Evolutionary conservation across 1,284 basidiomycete species (phyloP), one percentile per base, ranked within the genome.

Genomic region (Schizophyllum amplum): DNA sequence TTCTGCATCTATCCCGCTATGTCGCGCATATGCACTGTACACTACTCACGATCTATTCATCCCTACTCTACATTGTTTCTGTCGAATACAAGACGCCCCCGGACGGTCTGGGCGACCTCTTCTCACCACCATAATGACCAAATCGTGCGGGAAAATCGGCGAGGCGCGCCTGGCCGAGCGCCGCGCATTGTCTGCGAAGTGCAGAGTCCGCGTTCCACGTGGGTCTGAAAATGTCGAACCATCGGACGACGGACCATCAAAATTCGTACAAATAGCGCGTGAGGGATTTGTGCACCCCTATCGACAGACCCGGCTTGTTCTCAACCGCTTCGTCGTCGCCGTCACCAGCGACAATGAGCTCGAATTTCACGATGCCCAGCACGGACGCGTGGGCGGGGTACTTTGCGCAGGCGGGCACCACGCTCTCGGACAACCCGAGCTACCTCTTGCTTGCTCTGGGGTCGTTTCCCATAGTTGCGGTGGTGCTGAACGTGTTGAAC

Each of bases 401-500:
- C 25, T 42, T 60, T 6, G 57, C 57, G n/a, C 59, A 60, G 54
- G 61, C 59, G 4, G 46, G 46, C 59, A 7, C 55, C 57, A 9
- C 42, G 49, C 22, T 58, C 59, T 0, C 59, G 61, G 9, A 60
- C 13, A 42, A 42, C 33, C 33, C 33, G 13, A 4, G 13, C 3
- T 42, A 59, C 56, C 24, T 58, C 1, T 33, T 61, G 17, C 58
- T 66, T n/a, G 62, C 63, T 17, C 54, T 66, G 46, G 54, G 68
- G n/a, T 65, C 63, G 48, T 52, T 66, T 5, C 67, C 71, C 15
- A 48, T 69, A 15, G 47, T 69, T 47, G 68, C 68, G 54, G 70
- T 82, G 50, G 63, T 70, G 1, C 60, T 81, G 59, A 82, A 83
- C 64, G 77, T 81, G 33, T 64, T 76, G 4, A 64, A 65, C 46